Conservation (phyloP, 106 monocot genomes). For the Dendrobium catenatum region DNA sequence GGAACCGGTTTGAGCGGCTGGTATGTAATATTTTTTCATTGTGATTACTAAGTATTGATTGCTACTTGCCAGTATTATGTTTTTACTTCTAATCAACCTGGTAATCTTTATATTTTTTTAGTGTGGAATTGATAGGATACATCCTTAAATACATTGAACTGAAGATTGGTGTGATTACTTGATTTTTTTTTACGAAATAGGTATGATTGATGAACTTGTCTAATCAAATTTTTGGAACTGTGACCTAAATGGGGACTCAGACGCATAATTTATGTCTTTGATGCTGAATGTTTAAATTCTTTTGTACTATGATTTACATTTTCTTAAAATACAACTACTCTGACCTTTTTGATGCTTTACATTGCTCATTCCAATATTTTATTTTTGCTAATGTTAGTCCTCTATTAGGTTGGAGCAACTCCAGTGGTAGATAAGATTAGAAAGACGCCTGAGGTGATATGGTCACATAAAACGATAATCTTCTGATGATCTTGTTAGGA, state of each 20-base stretch:
- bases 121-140: background rate
- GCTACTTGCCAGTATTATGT: background rate
- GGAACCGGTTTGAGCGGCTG: constrained; percentile 93
- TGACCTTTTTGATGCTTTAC: background rate
- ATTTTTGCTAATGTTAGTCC: background rate
- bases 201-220: background rate
- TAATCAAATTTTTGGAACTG: background rate
- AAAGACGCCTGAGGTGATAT: no score
- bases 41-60: background rate
- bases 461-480: no score
- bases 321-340: background rate
- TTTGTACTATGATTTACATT: background rate
- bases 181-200: background rate
- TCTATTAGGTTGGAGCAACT: no score
- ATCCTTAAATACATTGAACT: background rate
- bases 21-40: constrained; percentile 18
- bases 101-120: background rate
- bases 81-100: background rate
- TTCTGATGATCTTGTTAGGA: no score
- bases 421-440: no score
- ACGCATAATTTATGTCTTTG: background rate
- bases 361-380: background rate
- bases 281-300: background rate
- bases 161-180: background rate
- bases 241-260: background rate